These are phyloP conservation scores for Coemansia sp. DNA, from an alignment of 192 early-diverging fungal species.

Conservation along the genomic window DNA sequence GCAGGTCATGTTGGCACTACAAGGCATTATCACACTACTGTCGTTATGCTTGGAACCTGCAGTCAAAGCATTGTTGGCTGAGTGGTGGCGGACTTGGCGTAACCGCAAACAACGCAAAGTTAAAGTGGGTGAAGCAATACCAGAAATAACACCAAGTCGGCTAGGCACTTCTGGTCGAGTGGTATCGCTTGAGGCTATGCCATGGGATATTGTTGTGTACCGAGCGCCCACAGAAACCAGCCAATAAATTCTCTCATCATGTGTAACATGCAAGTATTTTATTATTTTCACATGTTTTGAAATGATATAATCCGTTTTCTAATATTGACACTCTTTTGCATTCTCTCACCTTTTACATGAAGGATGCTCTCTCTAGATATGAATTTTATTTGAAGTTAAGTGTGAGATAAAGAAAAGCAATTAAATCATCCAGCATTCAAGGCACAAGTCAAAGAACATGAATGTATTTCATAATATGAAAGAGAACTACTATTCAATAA, in stretches of 20 bases:
- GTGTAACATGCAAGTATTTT: neutral
- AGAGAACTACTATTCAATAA: no score
- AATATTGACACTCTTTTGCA: no score
- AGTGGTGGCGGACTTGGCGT: slow-evolving; percentile 12
- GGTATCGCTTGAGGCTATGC: slow-evolving; percentile 16
- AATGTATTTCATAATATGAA: no score
- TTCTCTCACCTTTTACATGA: no score
- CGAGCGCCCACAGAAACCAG: neutral
- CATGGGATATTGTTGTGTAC: slow-evolving; percentile 20
- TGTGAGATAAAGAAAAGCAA: no score
- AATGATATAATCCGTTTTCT: neutral
- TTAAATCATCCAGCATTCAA: no score
- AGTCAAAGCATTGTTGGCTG: slow-evolving; percentile 12
- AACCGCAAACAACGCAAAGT: neutral
- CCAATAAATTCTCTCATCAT: neutral
- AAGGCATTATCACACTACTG: slow-evolving; percentile 32
- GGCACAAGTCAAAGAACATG: no score
- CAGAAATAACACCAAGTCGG: neutral
- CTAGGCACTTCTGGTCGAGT: neutral
- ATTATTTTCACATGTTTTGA: neutral
- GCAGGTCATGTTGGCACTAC: slow-evolving; percentile 35
- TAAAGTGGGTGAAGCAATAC: neutral
- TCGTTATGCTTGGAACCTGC: slow-evolving; percentile 31
- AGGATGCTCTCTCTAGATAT: no score
- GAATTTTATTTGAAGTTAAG: no score